Evolutionary conservation across 139 green algal genomes (phyloP).

Genomic region (Yamagishiella unicocca): DNA sequence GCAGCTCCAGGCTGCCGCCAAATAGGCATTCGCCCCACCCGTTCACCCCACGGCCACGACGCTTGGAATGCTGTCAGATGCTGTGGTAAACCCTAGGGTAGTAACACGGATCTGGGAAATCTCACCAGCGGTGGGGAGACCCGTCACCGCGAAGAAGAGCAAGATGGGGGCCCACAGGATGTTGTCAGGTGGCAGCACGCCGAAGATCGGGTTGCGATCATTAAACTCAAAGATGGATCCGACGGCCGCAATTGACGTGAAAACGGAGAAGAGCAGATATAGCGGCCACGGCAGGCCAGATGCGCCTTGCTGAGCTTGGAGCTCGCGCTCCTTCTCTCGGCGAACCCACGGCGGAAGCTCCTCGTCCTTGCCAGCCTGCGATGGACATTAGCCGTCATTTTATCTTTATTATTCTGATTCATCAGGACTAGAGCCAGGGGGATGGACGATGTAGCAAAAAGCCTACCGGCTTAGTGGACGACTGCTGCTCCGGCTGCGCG

Average conservation of each 20-base stretch:
- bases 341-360: conserved; percentile 83
- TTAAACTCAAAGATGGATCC: conserved; percentile 77
- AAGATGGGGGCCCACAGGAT: conserved; percentile 85
- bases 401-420: too few relatives aligned
- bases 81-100: too few relatives aligned
- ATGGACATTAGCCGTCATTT: background rate
- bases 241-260: conserved; percentile 87
- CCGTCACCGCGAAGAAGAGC: conserved; percentile 84
- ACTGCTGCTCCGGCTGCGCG: conserved; percentile 10
- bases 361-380: conserved; percentile 53
- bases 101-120: too few relatives aligned
- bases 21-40: too few relatives aligned
- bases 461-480: conserved; percentile 9
- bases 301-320: conserved; percentile 53
- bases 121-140: conserved; percentile 77
- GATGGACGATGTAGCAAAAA: background rate
- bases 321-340: conserved; percentile 80
- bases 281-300: conserved; percentile 79
- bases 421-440: too few relatives aligned
- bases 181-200: conserved; percentile 71
- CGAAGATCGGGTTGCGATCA: conserved; percentile 73
- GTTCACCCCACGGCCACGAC: too few relatives aligned
- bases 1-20: too few relatives aligned
- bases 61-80: too few relatives aligned
- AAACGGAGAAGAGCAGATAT: conserved; percentile 79